Evolutionary conservation across 192 early-diverging fungal genomes (phyloP).

Genomic region (Gigaspora rosea): DNA sequence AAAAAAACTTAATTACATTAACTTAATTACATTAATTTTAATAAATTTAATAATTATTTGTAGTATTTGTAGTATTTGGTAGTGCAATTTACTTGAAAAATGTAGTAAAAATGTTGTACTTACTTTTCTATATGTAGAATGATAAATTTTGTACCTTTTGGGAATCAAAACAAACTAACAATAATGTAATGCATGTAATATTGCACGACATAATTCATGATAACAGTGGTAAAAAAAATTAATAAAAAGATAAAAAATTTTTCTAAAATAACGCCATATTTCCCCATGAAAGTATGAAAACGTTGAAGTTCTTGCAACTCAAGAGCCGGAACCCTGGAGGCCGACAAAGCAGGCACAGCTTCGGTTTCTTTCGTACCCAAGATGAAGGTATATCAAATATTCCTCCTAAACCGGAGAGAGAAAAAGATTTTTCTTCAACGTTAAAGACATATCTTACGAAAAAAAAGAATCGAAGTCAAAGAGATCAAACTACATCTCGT

Average conservation of each 20-base stretch:
- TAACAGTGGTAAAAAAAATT: not conserved
- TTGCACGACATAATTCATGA: not conserved
- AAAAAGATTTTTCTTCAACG: conserved; percentile 1
- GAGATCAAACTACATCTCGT: not conserved
- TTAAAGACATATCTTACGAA: conserved; percentile 3
- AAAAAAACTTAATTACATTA: too few species aligned
- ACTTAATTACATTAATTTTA: too few species aligned
- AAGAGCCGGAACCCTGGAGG: conserved; percentile 10
- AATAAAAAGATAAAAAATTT: conserved; percentile 2
- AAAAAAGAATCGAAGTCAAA: not conserved
- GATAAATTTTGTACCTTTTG: not conserved
- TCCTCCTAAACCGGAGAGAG: conserved; percentile 3
- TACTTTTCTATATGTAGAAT: too few species aligned
- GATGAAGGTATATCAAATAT: conserved; percentile 24
- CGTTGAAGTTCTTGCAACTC: conserved; percentile 10
- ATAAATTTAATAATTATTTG: too few species aligned
- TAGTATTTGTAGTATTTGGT: too few species aligned
- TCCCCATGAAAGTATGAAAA: conserved; percentile 1
- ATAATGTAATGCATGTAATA: not conserved
- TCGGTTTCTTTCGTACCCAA: conserved; percentile 15
- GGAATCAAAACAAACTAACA: not conserved
- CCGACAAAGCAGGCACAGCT: not conserved
- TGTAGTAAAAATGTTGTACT: too few species aligned
- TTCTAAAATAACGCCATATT: not conserved
- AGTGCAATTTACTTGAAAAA: too few species aligned